A percentile compares a stretch with the other conserved stretches of the same genome.
These are phyloP conservation scores for Pichia kluyveri DNA, from an alignment of 805 yeast genomes.

Conservation along the genomic window DNA sequence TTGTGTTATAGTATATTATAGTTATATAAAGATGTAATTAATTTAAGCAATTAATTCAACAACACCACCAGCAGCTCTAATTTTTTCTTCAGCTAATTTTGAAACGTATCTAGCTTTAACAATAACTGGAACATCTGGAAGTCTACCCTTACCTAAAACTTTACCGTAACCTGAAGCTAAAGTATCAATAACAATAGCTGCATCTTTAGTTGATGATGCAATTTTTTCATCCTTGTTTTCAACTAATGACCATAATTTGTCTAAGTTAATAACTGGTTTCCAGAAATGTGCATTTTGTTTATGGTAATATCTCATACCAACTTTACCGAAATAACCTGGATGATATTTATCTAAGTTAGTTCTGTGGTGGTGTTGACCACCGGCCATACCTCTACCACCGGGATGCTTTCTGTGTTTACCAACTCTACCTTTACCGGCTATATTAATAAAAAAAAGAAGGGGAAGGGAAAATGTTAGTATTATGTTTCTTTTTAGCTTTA, in stretches of 20 bases:
- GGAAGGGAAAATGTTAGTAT: constrained; percentile 9
- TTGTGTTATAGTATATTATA: too few species aligned
- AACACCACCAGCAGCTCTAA: constrained; percentile 99
- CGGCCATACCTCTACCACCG: constrained; percentile 99
- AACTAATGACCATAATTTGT: constrained; percentile 96
- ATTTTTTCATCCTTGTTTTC: constrained; percentile 93
- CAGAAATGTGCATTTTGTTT: constrained; percentile 90
- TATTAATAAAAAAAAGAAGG: constrained; percentile 6
- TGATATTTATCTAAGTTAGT: constrained; percentile 99
- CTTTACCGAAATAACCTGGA: constrained; percentile 99
- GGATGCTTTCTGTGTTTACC: constrained; percentile 99
- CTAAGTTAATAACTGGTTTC: constrained; percentile 97
- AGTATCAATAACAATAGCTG: constrained; percentile 99
- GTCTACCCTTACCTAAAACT: constrained; percentile 98
- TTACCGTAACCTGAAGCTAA: constrained; percentile 99
- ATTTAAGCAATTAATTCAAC: constrained; percentile 95
- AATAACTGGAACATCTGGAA: constrained; percentile 97
- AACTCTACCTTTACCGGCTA: constrained; percentile 99
- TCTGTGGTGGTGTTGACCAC: constrained; percentile 99
- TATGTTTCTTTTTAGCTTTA: not conserved
- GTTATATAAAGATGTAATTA: not conserved
- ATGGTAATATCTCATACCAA: constrained; percentile 99
- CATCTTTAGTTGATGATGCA: constrained; percentile 69
- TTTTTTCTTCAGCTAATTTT: constrained; percentile 98
- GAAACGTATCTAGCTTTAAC: constrained; percentile 99